Evolutionary conservation across 2,329 filamentous ascomycete genomes (phyloP).

Genomic region (Nothophaeocryptopus gaeumannii): DNA sequence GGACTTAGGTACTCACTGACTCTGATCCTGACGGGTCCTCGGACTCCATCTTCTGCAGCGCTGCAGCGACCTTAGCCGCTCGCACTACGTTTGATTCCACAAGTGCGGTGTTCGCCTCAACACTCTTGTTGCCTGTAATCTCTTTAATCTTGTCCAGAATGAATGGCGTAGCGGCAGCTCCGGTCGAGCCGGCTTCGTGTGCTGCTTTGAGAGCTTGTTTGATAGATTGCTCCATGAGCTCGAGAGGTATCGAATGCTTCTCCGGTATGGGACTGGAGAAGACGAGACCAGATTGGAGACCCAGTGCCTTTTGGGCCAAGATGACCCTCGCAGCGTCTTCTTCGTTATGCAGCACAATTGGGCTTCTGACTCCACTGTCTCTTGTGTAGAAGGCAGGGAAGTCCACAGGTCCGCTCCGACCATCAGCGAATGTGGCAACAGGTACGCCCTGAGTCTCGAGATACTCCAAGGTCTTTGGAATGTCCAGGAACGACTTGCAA

Average conservation of each 20-base stretch:
- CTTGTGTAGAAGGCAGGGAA: constrained; percentile 92
- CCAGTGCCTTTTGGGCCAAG: constrained; percentile 69
- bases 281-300: constrained; percentile 73
- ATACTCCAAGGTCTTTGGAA: constrained; percentile 81
- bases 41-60: constrained; percentile 55
- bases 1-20: constrained; percentile 17
- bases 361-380: constrained; percentile 79
- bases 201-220: constrained; percentile 65
- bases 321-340: constrained; percentile 86
- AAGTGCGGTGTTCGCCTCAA: constrained; percentile 70
- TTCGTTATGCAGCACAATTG: constrained; percentile 70
- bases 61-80: constrained; percentile 63
- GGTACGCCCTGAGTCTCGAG: constrained; percentile 71
- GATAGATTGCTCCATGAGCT: constrained; percentile 68
- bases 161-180: constrained; percentile 80
- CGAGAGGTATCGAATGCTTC: constrained; percentile 65
- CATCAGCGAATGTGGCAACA: constrained; percentile 87
- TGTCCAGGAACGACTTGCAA: constrained; percentile 94
- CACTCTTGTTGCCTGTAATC: constrained; percentile 68
- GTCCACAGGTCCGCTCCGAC: constrained; percentile 67
- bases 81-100: constrained; percentile 65
- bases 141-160: constrained; percentile 76
- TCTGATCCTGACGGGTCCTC: constrained; percentile 17
- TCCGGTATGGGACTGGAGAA: constrained; percentile 87
- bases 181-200: constrained; percentile 62